Evolutionary conservation across 148 eudicot genomes (phyloP), one percentile per base, ranked within the genome.

Genomic region (Camellia lanceoleosa): DNA sequence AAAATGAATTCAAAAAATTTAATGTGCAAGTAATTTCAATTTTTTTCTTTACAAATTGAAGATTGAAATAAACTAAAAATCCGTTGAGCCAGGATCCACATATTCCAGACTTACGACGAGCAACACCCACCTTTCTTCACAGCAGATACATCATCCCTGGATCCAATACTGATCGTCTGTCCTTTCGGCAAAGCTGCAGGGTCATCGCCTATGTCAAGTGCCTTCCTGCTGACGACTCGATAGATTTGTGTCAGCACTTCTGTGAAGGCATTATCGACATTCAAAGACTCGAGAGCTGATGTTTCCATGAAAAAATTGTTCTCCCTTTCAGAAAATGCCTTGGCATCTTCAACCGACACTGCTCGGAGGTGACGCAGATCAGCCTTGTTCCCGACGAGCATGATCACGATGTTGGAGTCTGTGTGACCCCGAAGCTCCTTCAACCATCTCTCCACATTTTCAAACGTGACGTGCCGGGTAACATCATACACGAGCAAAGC

Each of bases 371-470:
- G 98, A 18, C 93, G 92, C 15, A 94, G 83, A 78, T 93, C 97
- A 1, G 97, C 95, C 80, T 93, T 93, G 91, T 93, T 93, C 52
- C 97, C 97, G 5, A 89, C 94, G 4, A 93, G 88, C 98, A 93
- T 93, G 76, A 92, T 89, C 30, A 93, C 98, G 1, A 93, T 92
- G 84, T 88, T 92, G 16, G 80, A 52, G 14, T 94, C 98, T 0
- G 98, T 94, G 80, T 94, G 94, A 38, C 86, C 94, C 2, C 96
- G 87, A 3, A 94, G 96, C 86, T 94, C 98, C 89, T 87, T 94
- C 0, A 94, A 87, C 98, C 98, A 94, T 84, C 98, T 83, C 75
- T 92, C 96, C 0, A 92, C 88, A 49, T 94, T 94, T 76, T 94
- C 94, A 6, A 92, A 94, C 16, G 98, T 94, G 10, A 94, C 86